Conservation (phyloP, 345 rosid species). For the Populus euphratica region DNA sequence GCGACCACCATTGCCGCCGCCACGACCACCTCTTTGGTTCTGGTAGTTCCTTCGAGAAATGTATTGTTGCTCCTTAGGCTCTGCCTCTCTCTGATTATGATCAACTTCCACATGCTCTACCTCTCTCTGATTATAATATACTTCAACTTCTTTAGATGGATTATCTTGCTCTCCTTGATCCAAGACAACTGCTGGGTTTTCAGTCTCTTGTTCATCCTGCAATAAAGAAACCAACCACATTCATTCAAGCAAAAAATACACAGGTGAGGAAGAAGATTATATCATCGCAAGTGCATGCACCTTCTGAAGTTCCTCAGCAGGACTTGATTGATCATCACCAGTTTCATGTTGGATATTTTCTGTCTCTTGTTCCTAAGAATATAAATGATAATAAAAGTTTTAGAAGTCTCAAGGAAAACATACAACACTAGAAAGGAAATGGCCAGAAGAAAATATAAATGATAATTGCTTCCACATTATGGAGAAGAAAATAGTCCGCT, state of each 20-base stretch:
- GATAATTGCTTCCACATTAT: too few relatives aligned
- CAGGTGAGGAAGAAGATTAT: too few relatives aligned
- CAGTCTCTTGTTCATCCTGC: slow-evolving; percentile 51
- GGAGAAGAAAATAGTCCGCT: not conserved
- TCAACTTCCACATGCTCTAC: slow-evolving; percentile 33
- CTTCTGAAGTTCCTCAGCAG: slow-evolving; percentile 42
- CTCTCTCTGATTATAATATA: slow-evolving; percentile 36
- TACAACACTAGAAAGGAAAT: not conserved
- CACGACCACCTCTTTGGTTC: slow-evolving; percentile 68
- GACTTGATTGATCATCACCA: slow-evolving; percentile 28
- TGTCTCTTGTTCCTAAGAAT: slow-evolving; percentile 45
- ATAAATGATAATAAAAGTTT: not conserved
- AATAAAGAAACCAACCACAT: not conserved
- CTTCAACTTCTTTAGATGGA: slow-evolving; percentile 34
- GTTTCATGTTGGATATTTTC: slow-evolving; percentile 36
- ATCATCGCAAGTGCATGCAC: slow-evolving; percentile 24
- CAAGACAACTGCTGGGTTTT: slow-evolving; percentile 28
- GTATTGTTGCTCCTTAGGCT: slow-evolving; percentile 46
- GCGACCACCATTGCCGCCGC: slow-evolving; percentile 57
- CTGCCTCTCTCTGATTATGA: slow-evolving; percentile 36
- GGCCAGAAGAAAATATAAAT: too few relatives aligned
- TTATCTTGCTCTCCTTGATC: slow-evolving; percentile 44
- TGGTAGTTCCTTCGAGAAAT: slow-evolving; percentile 55
- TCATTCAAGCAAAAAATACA: not conserved
- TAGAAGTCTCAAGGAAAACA: not conserved